Evolutionary conservation across 768 basidiomycete species (phyloP), one percentile per base, ranked within the genome.

Genomic region (Tulasnella sp.): DNA sequence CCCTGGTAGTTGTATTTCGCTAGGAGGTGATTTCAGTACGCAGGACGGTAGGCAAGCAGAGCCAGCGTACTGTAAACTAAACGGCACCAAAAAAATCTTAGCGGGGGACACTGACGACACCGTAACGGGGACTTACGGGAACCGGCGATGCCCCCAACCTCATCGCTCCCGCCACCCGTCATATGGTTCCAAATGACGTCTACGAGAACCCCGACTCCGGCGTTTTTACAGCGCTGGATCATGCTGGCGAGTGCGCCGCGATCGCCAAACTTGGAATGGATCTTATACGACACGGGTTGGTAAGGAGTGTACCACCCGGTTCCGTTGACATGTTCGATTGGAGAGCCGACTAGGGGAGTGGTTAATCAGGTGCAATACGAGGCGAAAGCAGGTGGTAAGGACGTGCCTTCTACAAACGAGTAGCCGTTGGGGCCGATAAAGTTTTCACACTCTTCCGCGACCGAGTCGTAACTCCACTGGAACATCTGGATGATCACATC

Each of bases 341-440:
- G 21, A 21, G 58, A 54, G 51, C 58, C 57, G 19, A 53, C 58
- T 59, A 32, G 3, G 15, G 17, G 6, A 48, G 45, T 29, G n/a
- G n/a, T n/a, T n/a, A n/a, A n/a, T n/a, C n/a, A n/a, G n/a, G n/a
- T n/a, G n/a, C n/a, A n/a, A n/a, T n/a, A n/a, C n/a, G n/a, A n/a
- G 48, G 55, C 62, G 11, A 83, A 67, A 62, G 82, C 80, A 61
- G 83, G 81, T 57, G 41, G 29, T 2, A 19, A 11, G 29, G 40
- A 21, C 29, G 15, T 14, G 43, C 59, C 59, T 57, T 62, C 59
- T 4, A 62, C 61, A 49, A 19, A 62, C 14, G 54, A 59, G 29
- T 62, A 62, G 23, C 61, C 61, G 15, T 60, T 57, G n/a, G 60
- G 54, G 7, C 61, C 61, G 15, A 62, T 46, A 35, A 48, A 60